A percentile compares a stretch with the other conserved stretches of the same genome.
Conservation (phyloP, 768 basidiomycete genomes). For the Agaricus blazei region DNA sequence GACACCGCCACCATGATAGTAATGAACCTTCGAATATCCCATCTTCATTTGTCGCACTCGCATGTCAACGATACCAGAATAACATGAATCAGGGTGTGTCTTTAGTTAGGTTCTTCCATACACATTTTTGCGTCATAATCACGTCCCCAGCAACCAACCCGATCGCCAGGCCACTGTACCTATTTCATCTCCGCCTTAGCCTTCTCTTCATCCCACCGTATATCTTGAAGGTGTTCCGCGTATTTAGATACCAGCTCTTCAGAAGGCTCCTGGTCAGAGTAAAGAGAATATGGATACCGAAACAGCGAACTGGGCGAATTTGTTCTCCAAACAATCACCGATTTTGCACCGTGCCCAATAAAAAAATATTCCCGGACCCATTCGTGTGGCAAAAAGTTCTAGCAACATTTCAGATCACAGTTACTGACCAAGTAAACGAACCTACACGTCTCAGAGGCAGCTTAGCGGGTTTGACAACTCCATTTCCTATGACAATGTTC, state of each 20-base stretch:
- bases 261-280: neutral
- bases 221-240: neutral
- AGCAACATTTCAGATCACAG: neutral
- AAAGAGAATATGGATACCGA: neutral
- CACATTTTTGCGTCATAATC: no score
- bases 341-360: neutral
- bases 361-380: neutral
- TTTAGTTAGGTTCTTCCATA: no score
- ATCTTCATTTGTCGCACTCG: no score
- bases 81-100: no score
- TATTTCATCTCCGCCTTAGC: no score
- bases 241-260: neutral
- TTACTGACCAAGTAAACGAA: neutral
- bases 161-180: no score
- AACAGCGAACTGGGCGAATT: neutral
- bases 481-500: neutral
- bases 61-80: no score
- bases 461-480: neutral
- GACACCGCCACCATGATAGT: no score
- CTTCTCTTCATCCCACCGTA: neutral
- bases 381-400: neutral
- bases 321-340: neutral
- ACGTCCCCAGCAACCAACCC: no score
- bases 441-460: neutral
- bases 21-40: no score